These are phyloP conservation scores for Straminergon stramineum DNA, from an alignment of 225 moss, liverwort and hornwort genomes.

Conservation along the genomic window DNA sequence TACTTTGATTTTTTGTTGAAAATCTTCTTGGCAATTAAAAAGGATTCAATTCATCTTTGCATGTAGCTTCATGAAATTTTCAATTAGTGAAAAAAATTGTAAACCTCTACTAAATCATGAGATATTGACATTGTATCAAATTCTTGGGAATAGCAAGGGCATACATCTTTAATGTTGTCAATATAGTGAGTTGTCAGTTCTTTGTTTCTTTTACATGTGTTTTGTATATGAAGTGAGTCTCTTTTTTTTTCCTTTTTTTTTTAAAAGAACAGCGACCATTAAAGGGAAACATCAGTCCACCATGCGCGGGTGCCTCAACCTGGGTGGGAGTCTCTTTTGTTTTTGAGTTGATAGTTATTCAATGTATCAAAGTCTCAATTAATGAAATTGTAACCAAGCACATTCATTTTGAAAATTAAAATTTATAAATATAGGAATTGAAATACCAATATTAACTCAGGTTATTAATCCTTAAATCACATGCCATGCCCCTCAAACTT, in stretches of 20 bases:
- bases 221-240: background rate
- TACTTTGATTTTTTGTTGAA: background rate
- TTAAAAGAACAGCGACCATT: no score
- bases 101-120: background rate
- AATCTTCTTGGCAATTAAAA: background rate
- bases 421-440: rapidly evolving
- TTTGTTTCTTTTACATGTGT: background rate
- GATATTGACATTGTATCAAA: background rate
- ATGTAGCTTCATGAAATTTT: background rate
- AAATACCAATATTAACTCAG: rapidly evolving
- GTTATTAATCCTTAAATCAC: background rate
- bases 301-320: no score
- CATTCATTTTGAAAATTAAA: no score
- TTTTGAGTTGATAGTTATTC: background rate
- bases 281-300: no score
- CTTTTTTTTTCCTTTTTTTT: background rate
- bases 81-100: background rate
- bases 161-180: background rate
- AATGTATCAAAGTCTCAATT: background rate
- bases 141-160: rapidly evolving
- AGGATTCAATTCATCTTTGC: background rate
- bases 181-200: background rate
- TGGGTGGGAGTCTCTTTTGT: background rate
- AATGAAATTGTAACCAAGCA: background rate
- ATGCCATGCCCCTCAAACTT: rapidly evolving